Evolutionary conservation across 1,139 yeast genomes (phyloP), one percentile per base, ranked within the genome.

Genomic region (Diutina neorugosa): DNA sequence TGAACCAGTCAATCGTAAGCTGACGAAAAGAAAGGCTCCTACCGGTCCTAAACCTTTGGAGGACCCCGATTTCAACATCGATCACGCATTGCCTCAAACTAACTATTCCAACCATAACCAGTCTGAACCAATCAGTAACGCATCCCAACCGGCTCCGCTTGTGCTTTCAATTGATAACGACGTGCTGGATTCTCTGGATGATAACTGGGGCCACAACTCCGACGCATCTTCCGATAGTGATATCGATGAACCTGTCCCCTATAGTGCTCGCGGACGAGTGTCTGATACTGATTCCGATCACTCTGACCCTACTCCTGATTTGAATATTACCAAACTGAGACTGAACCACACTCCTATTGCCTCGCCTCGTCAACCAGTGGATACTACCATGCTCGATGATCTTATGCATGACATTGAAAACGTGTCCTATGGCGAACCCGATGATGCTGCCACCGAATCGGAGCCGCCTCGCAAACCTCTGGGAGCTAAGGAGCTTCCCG

Each of bases 341-440:
- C 37, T 31, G 37, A n/a, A 16, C 19, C 19, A 40, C 2, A 16
- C 42, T n/a, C 8, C 42, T 9, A 9, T 40, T 19, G 42, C 42
- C 16, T 40, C 42, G 4, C 42, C 20, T 7, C 37, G 50, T 11
- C 25, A 46, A n/a, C 50, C 50, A n/a, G 50, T 46, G 40, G 40
- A 46, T 16, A 46, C 50, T 12, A n/a, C 40, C 40, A 46, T 46
- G 50, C 40, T 46, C 18, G 50, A 46, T 16, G 25, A 25, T 37
- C 50, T 46, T 23, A 46, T 46, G 50, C 40, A 46, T 12, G 50
- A 46, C 18, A 46, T 46, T 9, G 50, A 46, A 16, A 46, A 46
- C 40, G 50, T 46, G 8, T 46, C 50, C 40, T 46, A 46, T 19
- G 50, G 50, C n/a, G 50, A 46, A 5, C 31, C 16, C 12, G 31